These are phyloP conservation scores for Metrosideros polymorpha DNA, from an alignment of 441 rosid genomes.

Conservation along the genomic window DNA sequence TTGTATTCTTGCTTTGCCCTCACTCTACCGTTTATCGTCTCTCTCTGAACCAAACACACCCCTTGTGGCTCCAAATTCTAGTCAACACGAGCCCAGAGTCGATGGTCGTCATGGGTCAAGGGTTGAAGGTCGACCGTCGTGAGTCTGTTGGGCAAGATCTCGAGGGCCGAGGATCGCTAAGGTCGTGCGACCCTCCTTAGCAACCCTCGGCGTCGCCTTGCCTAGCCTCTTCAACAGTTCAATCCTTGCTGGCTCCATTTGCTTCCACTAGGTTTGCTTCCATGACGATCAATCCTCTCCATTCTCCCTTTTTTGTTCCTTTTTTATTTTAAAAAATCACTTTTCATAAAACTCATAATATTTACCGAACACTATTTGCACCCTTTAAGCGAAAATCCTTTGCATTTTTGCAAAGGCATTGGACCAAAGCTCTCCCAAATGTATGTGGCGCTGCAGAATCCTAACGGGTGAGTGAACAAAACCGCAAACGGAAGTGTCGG, in stretches of 20 bases:
- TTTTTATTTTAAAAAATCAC: neutral
- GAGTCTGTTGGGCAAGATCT: neutral
- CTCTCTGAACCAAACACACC: neutral
- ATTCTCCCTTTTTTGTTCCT: neutral
- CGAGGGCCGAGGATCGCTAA: neutral
- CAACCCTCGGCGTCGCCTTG: neutral
- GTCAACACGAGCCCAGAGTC: neutral
- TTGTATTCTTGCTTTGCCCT: neutral
- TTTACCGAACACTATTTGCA: neutral
- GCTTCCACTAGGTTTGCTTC: neutral
- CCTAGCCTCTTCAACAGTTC: neutral
- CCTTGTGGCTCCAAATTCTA: neutral
- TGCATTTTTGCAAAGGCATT: neutral
- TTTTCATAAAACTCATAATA: neutral
- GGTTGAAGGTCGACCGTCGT: neutral
- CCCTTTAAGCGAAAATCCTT: no score
- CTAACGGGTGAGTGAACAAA: neutral
- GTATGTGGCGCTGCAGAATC: neutral
- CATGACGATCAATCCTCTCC: neutral
- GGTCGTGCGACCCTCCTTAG: neutral
- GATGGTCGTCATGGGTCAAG: neutral
- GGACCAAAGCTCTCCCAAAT: neutral
- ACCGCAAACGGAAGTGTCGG: neutral
- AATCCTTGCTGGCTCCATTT: neutral
- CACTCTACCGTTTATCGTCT: neutral